Evolutionary conservation across 2,329 filamentous ascomycete genomes (phyloP).

Genomic region (Verticillium dahliae): DNA sequence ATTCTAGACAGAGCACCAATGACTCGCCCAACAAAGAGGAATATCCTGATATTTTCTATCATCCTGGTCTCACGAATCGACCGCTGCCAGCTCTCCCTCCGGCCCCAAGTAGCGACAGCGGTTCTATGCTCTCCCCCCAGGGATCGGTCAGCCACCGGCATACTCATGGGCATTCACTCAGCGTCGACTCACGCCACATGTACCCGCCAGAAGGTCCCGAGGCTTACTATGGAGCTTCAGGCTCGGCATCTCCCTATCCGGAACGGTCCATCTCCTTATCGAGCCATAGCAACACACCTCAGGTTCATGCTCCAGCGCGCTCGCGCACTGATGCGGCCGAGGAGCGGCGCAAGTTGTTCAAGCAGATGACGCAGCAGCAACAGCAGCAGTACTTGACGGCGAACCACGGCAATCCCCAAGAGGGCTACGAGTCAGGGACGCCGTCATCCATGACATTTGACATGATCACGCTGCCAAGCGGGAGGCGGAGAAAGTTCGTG

Average conservation of each 20-base stretch:
- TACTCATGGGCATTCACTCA: slow-evolving; percentile 43
- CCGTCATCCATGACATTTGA: slow-evolving; percentile 63
- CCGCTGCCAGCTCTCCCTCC: slow-evolving; percentile 57
- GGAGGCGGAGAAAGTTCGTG: slow-evolving; percentile 75
- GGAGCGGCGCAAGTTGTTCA: slow-evolving; percentile 50
- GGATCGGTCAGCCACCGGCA: slow-evolving; percentile 27
- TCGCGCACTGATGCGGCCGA: slow-evolving; percentile 92
- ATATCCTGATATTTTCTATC: slow-evolving; percentile 88
- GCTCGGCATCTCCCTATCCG: slow-evolving; percentile 19
- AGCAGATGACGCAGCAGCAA: slow-evolving; percentile 39
- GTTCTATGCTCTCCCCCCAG: slow-evolving; percentile 41
- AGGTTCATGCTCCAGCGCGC: slow-evolving; percentile 73
- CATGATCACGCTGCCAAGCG: slow-evolving; percentile 74
- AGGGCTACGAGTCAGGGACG: slow-evolving; percentile 51
- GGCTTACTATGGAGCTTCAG: slow-evolving; percentile 32
- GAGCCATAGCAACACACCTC: slow-evolving; percentile 73
- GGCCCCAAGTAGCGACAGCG: slow-evolving; percentile 52
- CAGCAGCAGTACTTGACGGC: slow-evolving; percentile 43
- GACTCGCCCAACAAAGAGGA: slow-evolving; percentile 66
- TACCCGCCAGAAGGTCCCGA: slow-evolving; percentile 39
- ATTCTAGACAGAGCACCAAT: slow-evolving; percentile 50
- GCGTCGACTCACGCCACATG: slow-evolving; percentile 34
- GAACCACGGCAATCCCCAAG: slow-evolving; percentile 44
- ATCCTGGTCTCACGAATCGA: slow-evolving; percentile 67
- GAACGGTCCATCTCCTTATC: slow-evolving; percentile 77